Conservation (phyloP, 805 yeast genomes). For the Saturnispora saitoi region DNA sequence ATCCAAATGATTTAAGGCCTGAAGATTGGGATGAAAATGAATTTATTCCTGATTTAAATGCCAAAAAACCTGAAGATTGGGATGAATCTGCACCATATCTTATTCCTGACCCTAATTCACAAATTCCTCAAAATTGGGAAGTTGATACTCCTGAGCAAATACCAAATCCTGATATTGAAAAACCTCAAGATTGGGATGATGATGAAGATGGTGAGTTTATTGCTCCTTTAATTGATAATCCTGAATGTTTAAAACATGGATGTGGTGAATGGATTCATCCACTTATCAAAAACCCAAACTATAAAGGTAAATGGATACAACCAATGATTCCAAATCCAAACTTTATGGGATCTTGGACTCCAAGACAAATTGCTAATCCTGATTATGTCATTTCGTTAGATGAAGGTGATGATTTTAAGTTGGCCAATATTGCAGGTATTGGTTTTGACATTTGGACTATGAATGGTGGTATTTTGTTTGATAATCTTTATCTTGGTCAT, state of each 20-base stretch:
- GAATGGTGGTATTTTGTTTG: conserved; percentile 65
- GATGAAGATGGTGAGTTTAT: conserved; percentile 84
- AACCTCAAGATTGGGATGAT: conserved; percentile 82
- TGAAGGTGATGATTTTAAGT: conserved; percentile 19
- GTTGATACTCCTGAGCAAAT: conserved; percentile 52
- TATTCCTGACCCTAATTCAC: conserved; percentile 60
- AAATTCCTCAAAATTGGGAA: conserved; percentile 74
- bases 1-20: conserved; percentile 55
- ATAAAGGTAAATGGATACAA: conserved; percentile 71
- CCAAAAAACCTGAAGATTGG: conserved; percentile 75
- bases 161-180: conserved; percentile 55
- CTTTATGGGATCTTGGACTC: conserved; percentile 73
- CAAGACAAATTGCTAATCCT: conserved; percentile 61
- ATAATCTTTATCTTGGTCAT: conserved; percentile 81
- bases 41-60: conserved; percentile 58
- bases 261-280: conserved; percentile 82
- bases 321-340: conserved; percentile 65
- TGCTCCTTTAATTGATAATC: conserved; percentile 64
- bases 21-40: conserved; percentile 72
- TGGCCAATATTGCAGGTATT: conserved; percentile 61
- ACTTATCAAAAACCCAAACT: conserved; percentile 54
- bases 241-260: conserved; percentile 60
- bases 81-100: conserved; percentile 58
- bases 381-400: conserved; percentile 38
- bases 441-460: conserved; percentile 91